Base-by-base conservation (phyloP, 148 eudicot genomes). In the Diospyros kaki region DNA sequence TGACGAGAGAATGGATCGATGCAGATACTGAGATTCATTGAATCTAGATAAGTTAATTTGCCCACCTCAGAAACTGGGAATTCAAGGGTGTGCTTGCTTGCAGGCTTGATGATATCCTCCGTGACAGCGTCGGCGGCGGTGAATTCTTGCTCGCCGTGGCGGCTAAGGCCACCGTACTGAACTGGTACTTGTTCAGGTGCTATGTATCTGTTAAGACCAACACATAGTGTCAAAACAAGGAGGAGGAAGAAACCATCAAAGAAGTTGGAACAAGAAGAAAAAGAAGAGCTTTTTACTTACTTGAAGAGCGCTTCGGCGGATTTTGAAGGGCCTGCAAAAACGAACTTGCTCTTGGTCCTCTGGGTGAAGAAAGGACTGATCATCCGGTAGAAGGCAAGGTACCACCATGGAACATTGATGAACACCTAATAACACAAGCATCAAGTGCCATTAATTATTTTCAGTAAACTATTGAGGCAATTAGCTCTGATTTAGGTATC, bases 321-420 rank as follows among this genome's bases (percentile, higher is more conserved):
- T 82, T 81, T 93, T 13, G 96, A 79, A 66, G 96, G 86, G 64
- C 98, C 92, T 15, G 90, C 92, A 81, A 93, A 93, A 41, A 93
- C 93, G 81, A 93, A 86, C 91, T 93, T 93, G 89, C 96, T 93
- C 83, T 91, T 91, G 83, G 96, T 91, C 76, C 98, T 89, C 77
- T 89, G 93, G 38, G 98, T 91, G 83, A 93, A 84, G 84, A 87
- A 83, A 39, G 91, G 88, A 82, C 91, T 87, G 87, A 87, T 85
- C 88, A 87, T 85, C 39, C 85, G 83, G 78, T 85, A 87, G 81
- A 89, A 93, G 13, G 98, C 98, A 77, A 88, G 77, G 73, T 91
- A 88, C 89, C 90, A 91, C 93, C 96, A 93, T 1, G 98, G 96
- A 69, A 91, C 96, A 84, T 93, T 93, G 86, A 93, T 85, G 54